Evolutionary conservation across 139 green algal genomes (phyloP).

Genomic region (Auxenochlorella pyrenoidosa): DNA sequence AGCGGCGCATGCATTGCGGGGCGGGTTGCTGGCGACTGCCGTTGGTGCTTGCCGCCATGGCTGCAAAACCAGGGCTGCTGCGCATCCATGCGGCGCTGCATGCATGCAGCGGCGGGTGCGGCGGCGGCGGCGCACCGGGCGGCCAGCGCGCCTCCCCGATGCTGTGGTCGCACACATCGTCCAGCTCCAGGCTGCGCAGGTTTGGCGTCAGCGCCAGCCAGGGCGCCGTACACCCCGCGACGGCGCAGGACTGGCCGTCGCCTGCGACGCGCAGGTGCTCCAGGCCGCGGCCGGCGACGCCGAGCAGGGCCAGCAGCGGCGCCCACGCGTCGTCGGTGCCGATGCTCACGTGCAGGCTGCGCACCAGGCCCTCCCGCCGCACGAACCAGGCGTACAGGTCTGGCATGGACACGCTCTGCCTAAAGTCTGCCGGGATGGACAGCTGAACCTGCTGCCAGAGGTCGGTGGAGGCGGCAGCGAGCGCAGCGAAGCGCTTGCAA

Average conservation of each 20-base stretch:
- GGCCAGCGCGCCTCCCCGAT: constrained; percentile 9
- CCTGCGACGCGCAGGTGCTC: constrained; percentile 22
- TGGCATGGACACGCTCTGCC: not conserved
- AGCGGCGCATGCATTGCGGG: not conserved
- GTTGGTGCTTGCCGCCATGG: not conserved
- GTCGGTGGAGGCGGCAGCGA: not conserved
- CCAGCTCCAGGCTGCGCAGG: constrained; percentile 27
- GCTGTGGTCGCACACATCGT: constrained; percentile 14
- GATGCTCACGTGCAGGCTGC: constrained; percentile 31
- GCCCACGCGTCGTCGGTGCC: not conserved
- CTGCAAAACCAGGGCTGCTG: not conserved
- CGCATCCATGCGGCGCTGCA: not conserved
- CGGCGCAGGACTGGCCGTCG: not conserved
- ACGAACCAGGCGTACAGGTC: constrained; percentile 21
- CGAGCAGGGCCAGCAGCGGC: constrained; percentile 5
- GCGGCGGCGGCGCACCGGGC: not conserved
- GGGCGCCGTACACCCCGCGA: constrained; percentile 15
- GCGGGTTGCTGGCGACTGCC: not conserved
- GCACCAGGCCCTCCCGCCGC: not conserved
- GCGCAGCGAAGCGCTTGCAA: constrained; percentile 12
- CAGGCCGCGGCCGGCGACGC: constrained; percentile 22
- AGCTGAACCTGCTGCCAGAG: constrained; percentile 29
- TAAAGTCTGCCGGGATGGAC: constrained; percentile 9
- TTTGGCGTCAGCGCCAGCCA: constrained; percentile 30
- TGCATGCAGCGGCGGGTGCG: not conserved